phyloP scores from a whole-genome alignment of 2,329 filamentous ascomycete species.

The Sphaerulina musiva region DNA sequence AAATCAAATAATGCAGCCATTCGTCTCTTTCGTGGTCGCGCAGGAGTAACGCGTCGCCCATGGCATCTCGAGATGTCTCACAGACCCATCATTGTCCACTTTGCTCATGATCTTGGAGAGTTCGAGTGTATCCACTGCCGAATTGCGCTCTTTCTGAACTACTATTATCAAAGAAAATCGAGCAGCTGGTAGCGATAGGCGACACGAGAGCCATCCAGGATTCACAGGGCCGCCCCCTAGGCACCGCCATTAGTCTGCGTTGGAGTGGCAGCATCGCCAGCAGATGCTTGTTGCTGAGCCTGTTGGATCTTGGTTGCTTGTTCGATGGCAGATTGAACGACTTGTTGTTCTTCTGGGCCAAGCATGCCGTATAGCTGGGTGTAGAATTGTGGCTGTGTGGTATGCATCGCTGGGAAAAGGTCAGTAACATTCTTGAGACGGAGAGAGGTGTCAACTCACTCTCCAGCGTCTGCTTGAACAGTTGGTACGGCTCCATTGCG shows the following conservation, averaged over 20 bases:
- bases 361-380: conserved; percentile 71
- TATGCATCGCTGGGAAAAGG: conserved; percentile 58
- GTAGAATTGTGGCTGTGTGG: conserved; percentile 83
- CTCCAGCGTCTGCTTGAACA: conserved; percentile 66
- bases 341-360: conserved; percentile 68
- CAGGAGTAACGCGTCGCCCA: too few relatives aligned
- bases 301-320: conserved; percentile 55
- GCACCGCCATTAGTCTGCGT: conserved; percentile 5
- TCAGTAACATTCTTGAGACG: background rate
- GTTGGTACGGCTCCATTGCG: conserved; percentile 85
- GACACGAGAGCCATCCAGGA: background rate
- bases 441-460: conserved; percentile 35
- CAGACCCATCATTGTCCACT: too few relatives aligned
- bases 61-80: too few relatives aligned
- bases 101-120: too few relatives aligned
- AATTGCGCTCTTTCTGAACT: background rate
- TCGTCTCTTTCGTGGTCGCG: too few relatives aligned
- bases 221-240: background rate
- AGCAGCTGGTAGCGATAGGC: too few relatives aligned
- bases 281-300: conserved; percentile 17
- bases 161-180: too few relatives aligned
- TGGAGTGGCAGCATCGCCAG: conserved; percentile 6
- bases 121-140: too few relatives aligned
- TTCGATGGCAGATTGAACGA: conserved; percentile 71
- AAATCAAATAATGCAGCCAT: too few relatives aligned